Evolutionary conservation across 495 filamentous ascomycete genomes (phyloP), one percentile per base, ranked within the genome.

Genomic region (Bombardia bombarda): DNA sequence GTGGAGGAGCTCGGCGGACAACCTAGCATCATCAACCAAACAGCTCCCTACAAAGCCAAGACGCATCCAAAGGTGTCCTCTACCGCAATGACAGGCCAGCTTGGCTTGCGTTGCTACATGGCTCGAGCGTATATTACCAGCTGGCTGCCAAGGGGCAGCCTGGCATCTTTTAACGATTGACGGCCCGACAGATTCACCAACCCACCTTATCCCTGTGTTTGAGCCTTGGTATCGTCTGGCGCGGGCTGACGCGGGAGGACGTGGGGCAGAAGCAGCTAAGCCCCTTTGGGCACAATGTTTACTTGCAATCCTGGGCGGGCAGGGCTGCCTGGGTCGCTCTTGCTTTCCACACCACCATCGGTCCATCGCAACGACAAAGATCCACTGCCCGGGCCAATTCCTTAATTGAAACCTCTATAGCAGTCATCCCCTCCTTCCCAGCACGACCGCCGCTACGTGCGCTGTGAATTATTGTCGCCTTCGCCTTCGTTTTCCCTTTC

Each of bases 271-370:
- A 1, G 5, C 10, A 32, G 40, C 57, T 53, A 60, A 4, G 8
- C 55, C 42, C 22, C 1, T 54, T 61, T 45, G 5, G 60, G 60
- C 41, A 62, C 40, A 48, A 16, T 62, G 60, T 62, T 62, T 62
- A 62, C 60, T 52, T 40, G 33, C 43, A 45, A 47, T 18, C 8
- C 13, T 8, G 12, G 8, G 30, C 9, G 24, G 13, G 32, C 19
- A n/a, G 38, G 28, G 31, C 25, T 24, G 16, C 39, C 28, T 48
- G 37, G 31, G n/a, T 49, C 23, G 34, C 33, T 42, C 37, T 40
- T 42, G 43, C 28, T 44, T 35, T 31, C 21, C n/a, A n/a, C 35
- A 35, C 33, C 45, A 36, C 25, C n/a, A 36, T 26, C 31, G 26
- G 41, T 33, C 32, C 9, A 46, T 31, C 33, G n/a, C 43, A 24